Conservation (phyloP, 345 rosid species). For the Excoecaria cochinchinensis region DNA sequence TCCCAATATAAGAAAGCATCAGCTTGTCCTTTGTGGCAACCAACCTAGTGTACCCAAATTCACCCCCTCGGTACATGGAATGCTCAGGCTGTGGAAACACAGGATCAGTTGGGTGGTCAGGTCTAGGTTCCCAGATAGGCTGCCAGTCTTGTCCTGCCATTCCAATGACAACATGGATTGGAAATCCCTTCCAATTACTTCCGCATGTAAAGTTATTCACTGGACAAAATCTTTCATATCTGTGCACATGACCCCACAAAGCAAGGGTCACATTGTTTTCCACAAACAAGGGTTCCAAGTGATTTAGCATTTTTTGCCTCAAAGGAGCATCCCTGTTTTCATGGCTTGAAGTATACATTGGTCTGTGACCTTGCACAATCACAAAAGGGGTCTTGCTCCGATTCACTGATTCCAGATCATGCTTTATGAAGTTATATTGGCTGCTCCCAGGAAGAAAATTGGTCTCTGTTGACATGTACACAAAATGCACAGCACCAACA, state of each 20-base stretch:
- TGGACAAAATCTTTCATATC: conserved; percentile 92
- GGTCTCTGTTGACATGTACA: conserved; percentile 84
- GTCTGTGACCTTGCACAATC: conserved; percentile 87
- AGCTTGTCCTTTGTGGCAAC: conserved; percentile 80
- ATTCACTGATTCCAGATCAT: conserved; percentile 74
- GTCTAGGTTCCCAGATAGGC: conserved; percentile 79
- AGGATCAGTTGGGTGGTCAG: conserved; percentile 57
- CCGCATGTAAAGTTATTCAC: conserved; percentile 75
- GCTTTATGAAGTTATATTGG: conserved; percentile 67
- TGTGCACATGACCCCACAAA: conserved; percentile 93
- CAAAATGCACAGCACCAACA: conserved; percentile 68
- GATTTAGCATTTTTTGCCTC: conserved; percentile 60
- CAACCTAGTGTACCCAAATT: conserved; percentile 85
- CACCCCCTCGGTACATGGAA: conserved; percentile 86
- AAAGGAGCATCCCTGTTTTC: conserved; percentile 55
- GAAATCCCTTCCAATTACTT: conserved; percentile 55
- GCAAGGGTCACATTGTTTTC: conserved; percentile 72
- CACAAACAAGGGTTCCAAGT: conserved; percentile 80
- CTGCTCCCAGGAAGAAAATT: conserved; percentile 73
- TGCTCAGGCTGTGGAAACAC: conserved; percentile 71
- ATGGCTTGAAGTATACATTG: conserved; percentile 85
- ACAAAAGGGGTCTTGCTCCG: conserved; percentile 75
- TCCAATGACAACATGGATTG: conserved; percentile 89
- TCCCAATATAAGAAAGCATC: conserved; percentile 66
- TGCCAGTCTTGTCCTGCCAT: conserved; percentile 97